A percentile compares a stretch with the other conserved stretches of the same genome.
Evolutionary conservation across 2,329 filamentous ascomycete genomes (phyloP).

Genomic region (Helotiales sp.): DNA sequence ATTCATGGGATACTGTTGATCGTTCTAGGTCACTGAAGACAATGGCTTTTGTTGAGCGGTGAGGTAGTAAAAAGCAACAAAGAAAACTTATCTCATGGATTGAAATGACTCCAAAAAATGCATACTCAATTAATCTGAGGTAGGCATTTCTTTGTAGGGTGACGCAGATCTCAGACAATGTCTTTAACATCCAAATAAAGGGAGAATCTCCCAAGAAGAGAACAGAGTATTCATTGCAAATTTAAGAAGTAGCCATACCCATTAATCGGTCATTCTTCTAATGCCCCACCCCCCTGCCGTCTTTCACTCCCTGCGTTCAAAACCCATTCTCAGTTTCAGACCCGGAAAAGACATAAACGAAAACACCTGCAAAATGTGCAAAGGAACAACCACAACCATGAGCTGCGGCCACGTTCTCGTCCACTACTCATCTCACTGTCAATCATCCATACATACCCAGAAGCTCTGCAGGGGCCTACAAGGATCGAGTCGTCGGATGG

Average conservation of each 20-base stretch:
- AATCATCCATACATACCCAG: not conserved
- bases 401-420: slow-evolving; percentile 21
- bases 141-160: not conserved
- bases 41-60: no score
- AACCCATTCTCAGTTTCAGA: not conserved
- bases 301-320: not conserved
- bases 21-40: no score
- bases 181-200: not conserved
- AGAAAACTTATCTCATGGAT: no score
- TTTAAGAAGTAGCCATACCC: not conserved
- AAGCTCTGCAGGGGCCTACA: slow-evolving; percentile 10
- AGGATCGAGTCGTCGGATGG: slow-evolving; percentile 27
- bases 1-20: no score
- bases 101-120: no score
- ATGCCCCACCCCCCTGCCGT: not conserved
- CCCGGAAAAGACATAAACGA: not conserved
- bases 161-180: not conserved
- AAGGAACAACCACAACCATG: slow-evolving; percentile 24
- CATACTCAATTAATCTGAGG: not conserved
- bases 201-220: not conserved
- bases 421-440: slow-evolving; percentile 13
- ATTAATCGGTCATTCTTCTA: not conserved
- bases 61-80: no score
- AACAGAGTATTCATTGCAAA: not conserved
- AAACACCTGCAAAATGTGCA: slow-evolving; percentile 21